Evolutionary conservation across 1,284 basidiomycete genomes (phyloP).

Genomic region (Ceratobasidium sp.): DNA sequence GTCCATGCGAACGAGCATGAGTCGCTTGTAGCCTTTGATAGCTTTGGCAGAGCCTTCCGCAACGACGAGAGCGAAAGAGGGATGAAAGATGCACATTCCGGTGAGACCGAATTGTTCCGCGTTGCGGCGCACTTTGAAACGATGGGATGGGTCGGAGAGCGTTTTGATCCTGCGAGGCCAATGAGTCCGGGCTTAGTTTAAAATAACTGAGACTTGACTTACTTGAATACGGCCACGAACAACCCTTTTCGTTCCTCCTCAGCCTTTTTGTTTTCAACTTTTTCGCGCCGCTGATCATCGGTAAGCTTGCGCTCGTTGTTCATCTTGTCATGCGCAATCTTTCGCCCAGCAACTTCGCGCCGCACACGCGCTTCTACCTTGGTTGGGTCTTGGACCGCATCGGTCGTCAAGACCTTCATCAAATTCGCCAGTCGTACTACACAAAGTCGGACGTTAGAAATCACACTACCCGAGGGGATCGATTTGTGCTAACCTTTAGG

Average conservation of each 20-base stretch:
- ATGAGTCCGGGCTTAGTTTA: conserved; percentile 34
- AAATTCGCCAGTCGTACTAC: conserved; percentile 95
- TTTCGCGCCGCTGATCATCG: conserved; percentile 88
- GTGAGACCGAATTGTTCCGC: conserved; percentile 91
- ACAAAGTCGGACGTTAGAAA: conserved; percentile 44
- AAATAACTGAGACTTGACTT: conserved; percentile 55
- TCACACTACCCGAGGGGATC: background rate
- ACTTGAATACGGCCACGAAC: conserved; percentile 91
- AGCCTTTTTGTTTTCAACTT: conserved; percentile 83
- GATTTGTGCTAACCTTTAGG: conserved; percentile 79
- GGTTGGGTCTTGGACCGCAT: conserved; percentile 96
- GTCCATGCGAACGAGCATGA: conserved; percentile 90
- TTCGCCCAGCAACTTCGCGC: conserved; percentile 91
- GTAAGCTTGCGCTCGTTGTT: conserved; percentile 93
- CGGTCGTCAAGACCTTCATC: conserved; percentile 97
- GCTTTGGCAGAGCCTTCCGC: conserved; percentile 93
- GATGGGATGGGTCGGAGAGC: conserved; percentile 91
- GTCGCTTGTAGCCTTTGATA: conserved; percentile 87
- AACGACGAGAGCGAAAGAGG: conserved; percentile 89
- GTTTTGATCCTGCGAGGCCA: conserved; percentile 76
- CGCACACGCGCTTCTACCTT: conserved; percentile 96
- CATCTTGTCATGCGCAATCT: conserved; percentile 91
- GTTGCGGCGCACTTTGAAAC: conserved; percentile 96
- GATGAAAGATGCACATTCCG: conserved; percentile 91
- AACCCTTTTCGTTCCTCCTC: conserved; percentile 92